These are phyloP conservation scores for Amauroascus niger DNA, from an alignment of 2,329 filamentous ascomycete species.

Conservation along the genomic window DNA sequence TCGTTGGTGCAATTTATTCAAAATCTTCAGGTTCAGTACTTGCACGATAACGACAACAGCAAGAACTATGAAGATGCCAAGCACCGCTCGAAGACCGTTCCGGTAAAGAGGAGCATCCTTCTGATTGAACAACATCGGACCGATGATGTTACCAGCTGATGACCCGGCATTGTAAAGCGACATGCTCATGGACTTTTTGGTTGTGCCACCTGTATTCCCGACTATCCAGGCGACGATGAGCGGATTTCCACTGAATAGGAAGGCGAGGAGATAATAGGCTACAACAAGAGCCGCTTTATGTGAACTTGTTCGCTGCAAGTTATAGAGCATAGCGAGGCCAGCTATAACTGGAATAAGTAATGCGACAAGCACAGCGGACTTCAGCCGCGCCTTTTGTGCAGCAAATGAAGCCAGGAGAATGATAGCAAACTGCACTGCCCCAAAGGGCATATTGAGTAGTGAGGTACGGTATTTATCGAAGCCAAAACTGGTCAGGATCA, in stretches of 20 bases:
- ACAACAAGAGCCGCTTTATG: conserved; percentile 45
- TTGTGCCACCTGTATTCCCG: conserved; percentile 57
- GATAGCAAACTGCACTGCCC: conserved; percentile 50
- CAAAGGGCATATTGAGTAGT: conserved; percentile 59
- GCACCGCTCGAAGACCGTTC: conserved; percentile 47
- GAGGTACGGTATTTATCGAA: conserved; percentile 50
- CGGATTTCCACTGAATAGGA: conserved; percentile 57
- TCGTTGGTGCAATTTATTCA: conserved; percentile 46
- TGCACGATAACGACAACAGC: conserved; percentile 47
- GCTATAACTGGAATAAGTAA: conserved; percentile 53
- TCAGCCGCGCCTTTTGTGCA: conserved; percentile 48
- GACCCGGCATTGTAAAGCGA: conserved; percentile 54
- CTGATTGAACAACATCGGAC: conserved; percentile 52
- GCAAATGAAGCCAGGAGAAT: conserved; percentile 52
- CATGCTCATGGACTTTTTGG: conserved; percentile 57
- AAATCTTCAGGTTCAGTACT: conserved; percentile 44
- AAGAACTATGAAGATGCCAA: conserved; percentile 40
- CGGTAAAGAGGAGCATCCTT: conserved; percentile 51
- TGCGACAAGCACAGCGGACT: conserved; percentile 45
- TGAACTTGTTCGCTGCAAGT: conserved; percentile 18
- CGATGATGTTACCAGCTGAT: conserved; percentile 57
- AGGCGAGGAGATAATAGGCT: conserved; percentile 57
- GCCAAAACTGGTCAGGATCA: conserved; percentile 53
- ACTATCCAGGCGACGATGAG: conserved; percentile 60
- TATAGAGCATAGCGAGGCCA: conserved; percentile 40